These are phyloP conservation scores for Casuarina equisetifolia DNA, from an alignment of 306 rosid genomes.

Conservation along the genomic window DNA sequence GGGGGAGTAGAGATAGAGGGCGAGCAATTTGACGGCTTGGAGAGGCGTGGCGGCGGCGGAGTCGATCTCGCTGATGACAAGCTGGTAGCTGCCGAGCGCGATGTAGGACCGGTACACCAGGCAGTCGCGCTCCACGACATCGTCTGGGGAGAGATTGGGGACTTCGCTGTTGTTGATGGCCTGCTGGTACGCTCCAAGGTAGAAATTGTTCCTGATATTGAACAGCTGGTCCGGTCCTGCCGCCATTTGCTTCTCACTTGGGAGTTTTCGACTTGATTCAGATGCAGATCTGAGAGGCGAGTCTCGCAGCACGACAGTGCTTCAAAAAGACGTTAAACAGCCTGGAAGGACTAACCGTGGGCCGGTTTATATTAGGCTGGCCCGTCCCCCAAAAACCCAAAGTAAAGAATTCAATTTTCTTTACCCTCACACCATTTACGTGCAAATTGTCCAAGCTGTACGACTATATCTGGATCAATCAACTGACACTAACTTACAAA, in stretches of 20 bases:
- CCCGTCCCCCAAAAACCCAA: too few relatives aligned
- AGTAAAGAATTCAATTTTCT: too few relatives aligned
- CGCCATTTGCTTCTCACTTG: neutral
- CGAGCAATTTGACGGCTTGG: conserved; percentile 91
- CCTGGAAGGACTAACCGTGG: too few relatives aligned
- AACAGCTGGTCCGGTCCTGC: conserved; percentile 83
- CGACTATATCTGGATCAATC: too few relatives aligned
- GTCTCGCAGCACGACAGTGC: too few relatives aligned
- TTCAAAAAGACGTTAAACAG: too few relatives aligned
- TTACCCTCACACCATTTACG: too few relatives aligned
- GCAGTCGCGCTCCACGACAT: conserved; percentile 70
- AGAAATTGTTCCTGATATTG: conserved; percentile 85
- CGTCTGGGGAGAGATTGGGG: conserved; percentile 70
- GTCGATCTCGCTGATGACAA: conserved; percentile 81
- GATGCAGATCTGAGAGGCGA: neutral
- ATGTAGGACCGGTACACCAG: conserved; percentile 88
- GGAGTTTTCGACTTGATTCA: neutral
- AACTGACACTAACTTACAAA: too few relatives aligned
- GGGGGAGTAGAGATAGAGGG: conserved; percentile 75
- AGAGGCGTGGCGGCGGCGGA: conserved; percentile 83
- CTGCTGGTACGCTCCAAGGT: conserved; percentile 86
- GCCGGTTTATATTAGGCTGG: too few relatives aligned
- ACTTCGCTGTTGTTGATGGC: conserved; percentile 86
- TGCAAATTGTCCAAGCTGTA: too few relatives aligned
- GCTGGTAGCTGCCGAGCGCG: conserved; percentile 78